Percentiles rank a stretch among this genome's conserved stretches.
Evolutionary conservation across 2,329 filamentous ascomycete genomes (phyloP).

Genomic region (Diaporthe citriasiana): DNA sequence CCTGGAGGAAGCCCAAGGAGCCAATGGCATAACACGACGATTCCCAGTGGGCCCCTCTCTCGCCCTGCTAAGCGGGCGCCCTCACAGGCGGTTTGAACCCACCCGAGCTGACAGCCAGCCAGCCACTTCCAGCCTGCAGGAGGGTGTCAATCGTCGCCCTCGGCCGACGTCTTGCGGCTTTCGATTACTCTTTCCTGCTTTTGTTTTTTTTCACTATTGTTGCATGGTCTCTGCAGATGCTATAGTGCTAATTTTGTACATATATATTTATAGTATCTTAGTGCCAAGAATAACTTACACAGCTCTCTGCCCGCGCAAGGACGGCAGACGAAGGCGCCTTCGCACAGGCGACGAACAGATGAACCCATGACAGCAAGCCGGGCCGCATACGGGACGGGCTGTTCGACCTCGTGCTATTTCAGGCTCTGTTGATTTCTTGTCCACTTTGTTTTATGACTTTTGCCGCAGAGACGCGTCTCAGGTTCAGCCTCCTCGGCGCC

Average conservation of each 20-base stretch:
- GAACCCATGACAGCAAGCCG: neutral
- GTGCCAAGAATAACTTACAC: neutral
- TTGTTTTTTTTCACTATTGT: neutral
- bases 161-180: neutral
- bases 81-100: neutral
- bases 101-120: neutral
- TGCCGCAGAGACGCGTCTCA: conserved; percentile 32
- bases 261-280: neutral
- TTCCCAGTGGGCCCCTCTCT: conserved; percentile 17
- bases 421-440: neutral
- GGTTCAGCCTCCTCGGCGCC: conserved; percentile 33
- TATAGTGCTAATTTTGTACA: neutral
- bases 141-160: neutral
- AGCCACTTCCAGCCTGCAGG: conserved; percentile 4
- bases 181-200: neutral
- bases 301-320: no score
- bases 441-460: neutral
- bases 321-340: no score
- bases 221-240: neutral
- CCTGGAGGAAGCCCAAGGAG: neutral
- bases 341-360: neutral
- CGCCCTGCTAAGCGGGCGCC: neutral
- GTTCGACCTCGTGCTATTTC: neutral
- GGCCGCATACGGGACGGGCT: neutral
- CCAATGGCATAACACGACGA: conserved; percentile 36